These are phyloP conservation scores for Salisapilia sapeloensis DNA, from an alignment of 352 stramenopile species.

Conservation along the genomic window DNA sequence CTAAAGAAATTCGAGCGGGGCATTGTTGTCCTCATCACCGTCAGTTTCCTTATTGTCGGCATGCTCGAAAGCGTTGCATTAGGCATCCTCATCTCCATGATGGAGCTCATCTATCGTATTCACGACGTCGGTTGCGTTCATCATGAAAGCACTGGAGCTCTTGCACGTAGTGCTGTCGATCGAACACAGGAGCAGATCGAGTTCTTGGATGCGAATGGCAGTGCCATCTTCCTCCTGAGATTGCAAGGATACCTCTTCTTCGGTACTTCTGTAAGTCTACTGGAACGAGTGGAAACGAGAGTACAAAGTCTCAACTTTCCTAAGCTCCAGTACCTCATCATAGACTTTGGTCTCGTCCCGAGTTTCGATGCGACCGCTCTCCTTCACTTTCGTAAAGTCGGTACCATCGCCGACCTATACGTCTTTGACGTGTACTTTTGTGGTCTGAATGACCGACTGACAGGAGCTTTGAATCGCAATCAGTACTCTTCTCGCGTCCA, in stretches of 20 bases:
- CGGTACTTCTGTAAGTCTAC: constrained; percentile 59
- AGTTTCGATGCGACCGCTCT: constrained; percentile 63
- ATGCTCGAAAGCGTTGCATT: constrained; percentile 58
- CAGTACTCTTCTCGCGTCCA: constrained; percentile 24
- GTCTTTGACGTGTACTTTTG: constrained; percentile 73
- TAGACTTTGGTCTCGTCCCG: constrained; percentile 66
- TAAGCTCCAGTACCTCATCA: constrained; percentile 45
- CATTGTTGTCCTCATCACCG: constrained; percentile 47
- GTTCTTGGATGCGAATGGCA: constrained; percentile 31
- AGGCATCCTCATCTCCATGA: constrained; percentile 66
- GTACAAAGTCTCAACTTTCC: constrained; percentile 34
- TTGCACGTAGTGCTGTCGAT: constrained; percentile 47
- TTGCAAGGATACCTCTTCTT: constrained; percentile 74
- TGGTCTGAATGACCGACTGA: constrained; percentile 19
- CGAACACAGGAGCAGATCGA: constrained; percentile 37
- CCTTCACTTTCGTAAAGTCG: constrained; percentile 55
- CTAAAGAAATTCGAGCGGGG: constrained; percentile 46
- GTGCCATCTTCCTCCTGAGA: constrained; percentile 49
- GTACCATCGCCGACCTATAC: constrained; percentile 35
- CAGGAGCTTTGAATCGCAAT: constrained; percentile 9
- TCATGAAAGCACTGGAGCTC: constrained; percentile 47
- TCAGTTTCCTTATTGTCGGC: constrained; percentile 50
- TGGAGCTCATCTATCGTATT: constrained; percentile 63
- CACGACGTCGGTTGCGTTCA: constrained; percentile 62
- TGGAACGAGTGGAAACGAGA: constrained; percentile 56